Base-by-base conservation (phyloP, 106 monocot genomes). In the Apostasia ramifera region DNA sequence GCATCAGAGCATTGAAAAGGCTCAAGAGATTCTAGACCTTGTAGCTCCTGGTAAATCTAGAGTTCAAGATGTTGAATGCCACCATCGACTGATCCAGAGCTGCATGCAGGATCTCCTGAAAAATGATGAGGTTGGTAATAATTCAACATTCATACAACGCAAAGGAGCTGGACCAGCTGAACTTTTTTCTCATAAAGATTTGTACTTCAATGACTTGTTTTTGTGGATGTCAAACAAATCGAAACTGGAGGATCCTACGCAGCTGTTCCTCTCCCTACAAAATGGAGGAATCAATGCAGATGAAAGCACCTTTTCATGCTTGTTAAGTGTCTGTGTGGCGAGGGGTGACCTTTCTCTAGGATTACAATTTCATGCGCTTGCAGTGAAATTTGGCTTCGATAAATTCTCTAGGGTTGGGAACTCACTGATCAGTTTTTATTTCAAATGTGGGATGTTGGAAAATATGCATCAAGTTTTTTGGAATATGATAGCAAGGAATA, bases 401-500 rank as follows among this genome's bases (percentile, higher is more conserved):
- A 52, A 51, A 37, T 74, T 44, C 8, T 47, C 68, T 68, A 50
- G 41, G 40, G 40, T 71, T 54, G 85, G 81, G 2, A 78, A 59
- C 61, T 81, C 81, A n/a, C 69, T 85, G 68, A 81, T 85, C 68
- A 71, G 74, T 53, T 69, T 80, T 9, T 85, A 85, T 66, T 74
- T 78, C 2, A 85, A 72, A 65, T 78, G 63, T 53, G 53, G 77
- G 12, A 66, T 59, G 38, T 63, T 81, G n/a, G 57, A 68, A 10
- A 61, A 70, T 57, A 70, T 81, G 40, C 67, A 78, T 72, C 60
- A 13, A 53, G 71, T 75, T 75, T 85, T 85, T 56, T 12, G 78
- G 37, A n/a, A 8, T 41, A 78, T 85, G 63, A 50, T 77, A 12
- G 41, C 55, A 13, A 81, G 53, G 66, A 81, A 78, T 44, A 71